A percentile compares a stretch with the other conserved stretches of the same genome.
These are phyloP conservation scores for Cutaneotrichosporon curvatum DNA, from an alignment of 1,284 basidiomycete species.

Conservation along the genomic window DNA sequence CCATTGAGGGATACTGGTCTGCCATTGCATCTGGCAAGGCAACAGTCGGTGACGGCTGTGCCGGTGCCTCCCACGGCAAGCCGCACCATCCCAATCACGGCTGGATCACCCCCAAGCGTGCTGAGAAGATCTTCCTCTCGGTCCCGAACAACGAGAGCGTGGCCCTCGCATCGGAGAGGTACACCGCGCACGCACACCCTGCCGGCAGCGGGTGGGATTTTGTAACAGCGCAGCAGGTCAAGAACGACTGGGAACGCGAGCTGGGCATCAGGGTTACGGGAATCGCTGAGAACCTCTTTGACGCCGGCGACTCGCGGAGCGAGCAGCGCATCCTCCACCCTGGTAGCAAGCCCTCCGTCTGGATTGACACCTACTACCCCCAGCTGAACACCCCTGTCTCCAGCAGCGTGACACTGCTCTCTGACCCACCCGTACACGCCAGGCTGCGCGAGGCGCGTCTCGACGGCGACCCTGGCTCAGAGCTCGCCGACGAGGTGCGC, in stretches of 20 bases:
- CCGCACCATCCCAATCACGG: background rate
- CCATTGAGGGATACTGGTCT: no score
- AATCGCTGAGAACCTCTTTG: slow-evolving; percentile 38
- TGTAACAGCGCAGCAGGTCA: slow-evolving; percentile 41
- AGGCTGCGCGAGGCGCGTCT: slow-evolving; percentile 47
- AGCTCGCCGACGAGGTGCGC: slow-evolving; percentile 46
- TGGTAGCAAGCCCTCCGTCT: slow-evolving; percentile 27
- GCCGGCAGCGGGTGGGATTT: slow-evolving; percentile 45
- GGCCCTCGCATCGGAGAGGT: slow-evolving; percentile 30
- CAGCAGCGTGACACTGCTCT: slow-evolving; percentile 38
- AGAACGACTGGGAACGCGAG: slow-evolving; percentile 43
- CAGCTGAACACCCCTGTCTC: slow-evolving; percentile 68
- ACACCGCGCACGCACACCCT: slow-evolving; percentile 39
- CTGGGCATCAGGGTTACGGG: slow-evolving; percentile 40
- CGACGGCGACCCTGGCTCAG: slow-evolving; percentile 47
- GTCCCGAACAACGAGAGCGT: slow-evolving; percentile 39
- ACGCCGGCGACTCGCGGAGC: slow-evolving; percentile 36
- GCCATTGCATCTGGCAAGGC: no score
- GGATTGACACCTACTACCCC: slow-evolving; percentile 62
- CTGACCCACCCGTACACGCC: slow-evolving; percentile 46
- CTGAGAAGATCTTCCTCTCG: slow-evolving; percentile 41
- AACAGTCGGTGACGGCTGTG: background rate
- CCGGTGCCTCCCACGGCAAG: background rate
- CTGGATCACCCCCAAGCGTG: slow-evolving; percentile 22
- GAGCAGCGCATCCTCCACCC: slow-evolving; percentile 29